These are phyloP conservation scores for Mimosa pudica DNA, from an alignment of 306 rosid genomes.

Conservation along the genomic window DNA sequence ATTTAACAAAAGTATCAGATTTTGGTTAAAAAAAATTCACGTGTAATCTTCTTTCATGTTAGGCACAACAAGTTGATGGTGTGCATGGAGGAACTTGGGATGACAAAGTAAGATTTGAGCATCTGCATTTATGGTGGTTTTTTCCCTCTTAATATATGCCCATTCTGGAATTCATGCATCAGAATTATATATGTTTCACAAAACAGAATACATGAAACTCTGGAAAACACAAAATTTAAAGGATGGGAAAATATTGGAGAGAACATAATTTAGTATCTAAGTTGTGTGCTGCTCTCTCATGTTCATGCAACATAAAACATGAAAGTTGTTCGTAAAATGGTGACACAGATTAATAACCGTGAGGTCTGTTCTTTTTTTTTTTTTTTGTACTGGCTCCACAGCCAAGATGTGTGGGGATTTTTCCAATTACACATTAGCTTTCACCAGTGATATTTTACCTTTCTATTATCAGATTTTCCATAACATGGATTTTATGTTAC, in stretches of 20 bases:
- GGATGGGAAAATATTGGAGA: conserved; percentile 4
- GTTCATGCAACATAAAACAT: neutral
- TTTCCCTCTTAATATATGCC: conserved; percentile 15
- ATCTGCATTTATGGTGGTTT: conserved; percentile 25
- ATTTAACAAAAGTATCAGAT: conserved; percentile 38
- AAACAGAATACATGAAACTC: conserved; percentile 25
- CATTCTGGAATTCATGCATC: neutral
- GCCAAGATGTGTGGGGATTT: neutral
- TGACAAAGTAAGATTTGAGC: conserved; percentile 62
- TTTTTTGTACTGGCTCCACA: neutral
- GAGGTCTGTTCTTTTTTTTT: neutral
- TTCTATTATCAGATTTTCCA: neutral
- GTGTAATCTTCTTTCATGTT: conserved; percentile 39
- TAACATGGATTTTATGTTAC: neutral
- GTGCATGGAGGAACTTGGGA: conserved; percentile 76
- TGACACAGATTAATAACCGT: neutral
- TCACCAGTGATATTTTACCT: conserved; percentile 9
- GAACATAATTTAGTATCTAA: neutral
- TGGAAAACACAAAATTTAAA: conserved; percentile 4
- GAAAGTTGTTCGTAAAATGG: neutral
- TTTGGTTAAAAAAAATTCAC: conserved; percentile 16
- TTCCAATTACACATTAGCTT: conserved; percentile 9
- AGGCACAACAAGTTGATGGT: conserved; percentile 81
- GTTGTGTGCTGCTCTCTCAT: neutral
- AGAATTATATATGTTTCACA: neutral